Conservation (phyloP, 1,139 yeast genomes). For the Meyerozyma sp. region DNA sequence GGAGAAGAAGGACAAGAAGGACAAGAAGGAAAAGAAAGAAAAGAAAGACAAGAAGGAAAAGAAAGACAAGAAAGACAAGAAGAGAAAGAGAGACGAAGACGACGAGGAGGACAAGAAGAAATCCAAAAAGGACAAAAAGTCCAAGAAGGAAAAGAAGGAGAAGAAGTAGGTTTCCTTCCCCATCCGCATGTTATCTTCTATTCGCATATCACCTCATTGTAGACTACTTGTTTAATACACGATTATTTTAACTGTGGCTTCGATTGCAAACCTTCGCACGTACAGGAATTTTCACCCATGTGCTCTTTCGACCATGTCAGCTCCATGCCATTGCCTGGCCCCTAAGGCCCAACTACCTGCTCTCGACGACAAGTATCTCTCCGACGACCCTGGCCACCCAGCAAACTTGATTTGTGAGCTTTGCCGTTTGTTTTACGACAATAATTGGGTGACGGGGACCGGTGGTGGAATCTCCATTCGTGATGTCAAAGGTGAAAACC, state of each 20-base stretch:
- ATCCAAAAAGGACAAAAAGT: slow-evolving; percentile 43
- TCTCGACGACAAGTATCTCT: slow-evolving; percentile 4
- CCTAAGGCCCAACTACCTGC: background rate
- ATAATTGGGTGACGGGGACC: slow-evolving; percentile 93
- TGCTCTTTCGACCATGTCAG: background rate
- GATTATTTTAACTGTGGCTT: background rate
- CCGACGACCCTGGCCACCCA: slow-evolving; percentile 61
- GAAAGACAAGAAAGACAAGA: slow-evolving; percentile 22
- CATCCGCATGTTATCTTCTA: background rate
- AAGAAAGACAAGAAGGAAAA: slow-evolving; percentile 25
- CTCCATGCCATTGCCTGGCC: slow-evolving; percentile 1
- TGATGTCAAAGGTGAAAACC: slow-evolving; percentile 41
- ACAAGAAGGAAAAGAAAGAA: slow-evolving; percentile 44
- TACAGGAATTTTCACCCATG: slow-evolving; percentile 1
- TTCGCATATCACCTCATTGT: slow-evolving; percentile 1
- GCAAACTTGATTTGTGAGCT: slow-evolving; percentile 82
- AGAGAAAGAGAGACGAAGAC: slow-evolving; percentile 27
- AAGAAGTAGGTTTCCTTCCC: slow-evolving; percentile 1
- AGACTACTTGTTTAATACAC: slow-evolving; percentile 1
- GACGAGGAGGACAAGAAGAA: slow-evolving; percentile 38
- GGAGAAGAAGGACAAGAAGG: slow-evolving; percentile 26
- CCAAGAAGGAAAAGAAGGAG: slow-evolving; percentile 21
- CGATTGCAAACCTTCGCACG: background rate
- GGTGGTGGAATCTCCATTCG: slow-evolving; percentile 92
- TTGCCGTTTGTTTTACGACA: slow-evolving; percentile 69